These are phyloP conservation scores for Diaporthe ampelina DNA, from an alignment of 2,329 filamentous ascomycete species.

Conservation along the genomic window DNA sequence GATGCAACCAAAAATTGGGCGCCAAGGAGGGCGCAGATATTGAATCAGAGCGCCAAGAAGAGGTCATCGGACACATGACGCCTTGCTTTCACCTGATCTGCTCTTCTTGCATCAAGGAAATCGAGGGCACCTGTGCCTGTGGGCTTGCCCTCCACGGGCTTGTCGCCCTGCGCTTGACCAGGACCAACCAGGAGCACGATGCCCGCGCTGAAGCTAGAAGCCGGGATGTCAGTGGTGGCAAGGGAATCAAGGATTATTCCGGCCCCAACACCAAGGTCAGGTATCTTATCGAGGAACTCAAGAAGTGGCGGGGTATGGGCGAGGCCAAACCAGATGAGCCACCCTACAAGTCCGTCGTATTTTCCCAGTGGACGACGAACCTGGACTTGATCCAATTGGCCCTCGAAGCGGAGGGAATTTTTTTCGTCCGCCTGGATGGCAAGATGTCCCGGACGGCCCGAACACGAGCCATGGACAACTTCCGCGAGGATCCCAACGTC, in stretches of 20 bases:
- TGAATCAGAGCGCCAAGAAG: slow-evolving; percentile 70
- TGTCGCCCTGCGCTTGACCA: slow-evolving; percentile 76
- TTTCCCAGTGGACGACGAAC: slow-evolving; percentile 96
- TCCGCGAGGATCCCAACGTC: slow-evolving; percentile 79
- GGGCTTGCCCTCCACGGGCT: slow-evolving; percentile 16
- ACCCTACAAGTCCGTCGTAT: slow-evolving; percentile 93
- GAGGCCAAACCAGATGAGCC: slow-evolving; percentile 72
- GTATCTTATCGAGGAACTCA: slow-evolving; percentile 82
- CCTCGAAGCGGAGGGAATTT: slow-evolving; percentile 75
- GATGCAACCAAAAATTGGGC: slow-evolving; percentile 77
- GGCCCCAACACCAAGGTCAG: slow-evolving; percentile 94
- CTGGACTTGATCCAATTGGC: slow-evolving; percentile 92
- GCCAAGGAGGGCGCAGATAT: slow-evolving; percentile 68
- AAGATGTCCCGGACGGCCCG: slow-evolving; percentile 85
- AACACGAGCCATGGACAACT: slow-evolving; percentile 80
- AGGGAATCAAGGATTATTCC: slow-evolving; percentile 76
- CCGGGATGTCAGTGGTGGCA: slow-evolving; percentile 66
- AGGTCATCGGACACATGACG: slow-evolving; percentile 83
- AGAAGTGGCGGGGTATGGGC: slow-evolving; percentile 74
- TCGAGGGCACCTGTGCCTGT: slow-evolving; percentile 73
- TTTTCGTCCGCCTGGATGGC: slow-evolving; percentile 87
- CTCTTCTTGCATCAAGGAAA: slow-evolving; percentile 75
- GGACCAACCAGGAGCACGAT: slow-evolving; percentile 69
- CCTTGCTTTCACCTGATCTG: slow-evolving; percentile 92
- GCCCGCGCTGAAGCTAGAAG: slow-evolving; percentile 68